These are phyloP conservation scores for Golubevia sp. DNA, from an alignment of 1,284 basidiomycete species.

Conservation along the genomic window DNA sequence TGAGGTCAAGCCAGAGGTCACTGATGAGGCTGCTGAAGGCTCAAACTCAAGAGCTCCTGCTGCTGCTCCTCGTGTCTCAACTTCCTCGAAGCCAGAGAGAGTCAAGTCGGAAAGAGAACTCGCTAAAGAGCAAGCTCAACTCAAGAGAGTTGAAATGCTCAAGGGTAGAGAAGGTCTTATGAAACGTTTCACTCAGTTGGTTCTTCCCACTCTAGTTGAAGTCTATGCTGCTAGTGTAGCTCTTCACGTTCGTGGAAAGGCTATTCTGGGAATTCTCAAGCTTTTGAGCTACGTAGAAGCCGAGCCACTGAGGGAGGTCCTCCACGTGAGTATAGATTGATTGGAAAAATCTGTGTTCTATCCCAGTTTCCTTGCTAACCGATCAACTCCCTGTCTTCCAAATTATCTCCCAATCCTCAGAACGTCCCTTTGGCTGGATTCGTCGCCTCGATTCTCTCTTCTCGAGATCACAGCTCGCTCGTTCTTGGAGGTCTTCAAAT, in stretches of 20 bases:
- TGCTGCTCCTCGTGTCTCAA: neutral
- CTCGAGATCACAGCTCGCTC: constrained; percentile 33
- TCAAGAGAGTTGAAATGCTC: constrained; percentile 41
- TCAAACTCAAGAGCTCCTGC: too few relatives aligned
- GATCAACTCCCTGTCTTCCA: constrained; percentile 14
- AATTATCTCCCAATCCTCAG: constrained; percentile 8
- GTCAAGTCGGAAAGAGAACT: constrained; percentile 25
- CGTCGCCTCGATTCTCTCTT: constrained; percentile 45
- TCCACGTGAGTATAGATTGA: constrained; percentile 11
- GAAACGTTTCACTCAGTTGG: constrained; percentile 45
- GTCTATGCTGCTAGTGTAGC: constrained; percentile 55
- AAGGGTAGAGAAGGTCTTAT: constrained; percentile 34
- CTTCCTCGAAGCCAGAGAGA: constrained; percentile 27
- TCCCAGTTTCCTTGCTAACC: neutral
- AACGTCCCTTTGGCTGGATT: constrained; percentile 56
- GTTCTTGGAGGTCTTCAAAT: constrained; percentile 51
- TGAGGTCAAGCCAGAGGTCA: constrained; percentile 10
- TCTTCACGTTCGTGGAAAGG: constrained; percentile 35
- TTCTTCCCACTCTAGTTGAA: constrained; percentile 53
- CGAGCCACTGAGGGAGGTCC: constrained; percentile 29
- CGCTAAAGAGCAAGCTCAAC: constrained; percentile 31
- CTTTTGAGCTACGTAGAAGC: constrained; percentile 48
- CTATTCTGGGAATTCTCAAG: constrained; percentile 49
- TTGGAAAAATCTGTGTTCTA: neutral
- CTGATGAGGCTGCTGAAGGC: too few relatives aligned